Conservation (phyloP, 2,329 filamentous ascomycete genomes). For the Fusarium sp. region DNA sequence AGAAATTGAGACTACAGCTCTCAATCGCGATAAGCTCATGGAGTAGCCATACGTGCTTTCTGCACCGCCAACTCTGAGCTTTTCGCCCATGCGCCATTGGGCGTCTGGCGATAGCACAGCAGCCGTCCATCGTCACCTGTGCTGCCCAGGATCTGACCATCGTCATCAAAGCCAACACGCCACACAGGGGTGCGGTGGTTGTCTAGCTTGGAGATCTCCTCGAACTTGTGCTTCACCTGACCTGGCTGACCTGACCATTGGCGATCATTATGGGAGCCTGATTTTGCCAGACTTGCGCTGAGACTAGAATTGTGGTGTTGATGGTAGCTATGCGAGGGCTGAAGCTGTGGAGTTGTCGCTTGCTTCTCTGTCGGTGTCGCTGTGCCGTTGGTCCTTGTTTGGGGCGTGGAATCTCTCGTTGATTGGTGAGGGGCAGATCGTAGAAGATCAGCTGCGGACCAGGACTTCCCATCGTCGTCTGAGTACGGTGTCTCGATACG, state of each 20-base stretch:
- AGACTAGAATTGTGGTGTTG: slow-evolving; percentile 60
- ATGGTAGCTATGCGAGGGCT: slow-evolving; percentile 40
- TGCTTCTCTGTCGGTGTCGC: slow-evolving; percentile 34
- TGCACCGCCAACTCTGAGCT: slow-evolving; percentile 70
- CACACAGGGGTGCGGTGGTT: slow-evolving; percentile 78
- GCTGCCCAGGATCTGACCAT: slow-evolving; percentile 78
- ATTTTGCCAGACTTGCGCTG: slow-evolving; percentile 64
- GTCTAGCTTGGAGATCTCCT: slow-evolving; percentile 74
- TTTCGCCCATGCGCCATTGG: slow-evolving; percentile 68
- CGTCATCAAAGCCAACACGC: slow-evolving; percentile 76
- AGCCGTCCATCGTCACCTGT: slow-evolving; percentile 80
- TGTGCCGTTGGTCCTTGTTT: slow-evolving; percentile 49
- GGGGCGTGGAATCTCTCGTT: slow-evolving; percentile 44
- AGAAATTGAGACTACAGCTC: neutral
- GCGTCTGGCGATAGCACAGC: slow-evolving; percentile 70
- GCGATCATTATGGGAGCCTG: slow-evolving; percentile 58
- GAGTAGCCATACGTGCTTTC: slow-evolving; percentile 64
- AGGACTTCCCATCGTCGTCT: slow-evolving; percentile 61
- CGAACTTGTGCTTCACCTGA: slow-evolving; percentile 71
- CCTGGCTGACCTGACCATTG: slow-evolving; percentile 70
- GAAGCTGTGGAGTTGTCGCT: slow-evolving; percentile 42
- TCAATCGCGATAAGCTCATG: slow-evolving; percentile 42
- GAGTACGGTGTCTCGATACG: slow-evolving; percentile 73
- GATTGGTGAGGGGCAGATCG: slow-evolving; percentile 48
- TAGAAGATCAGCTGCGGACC: slow-evolving; percentile 60